Conservation (phyloP, 179 eudicot species). For the Monotropa hypopitys region DNA sequence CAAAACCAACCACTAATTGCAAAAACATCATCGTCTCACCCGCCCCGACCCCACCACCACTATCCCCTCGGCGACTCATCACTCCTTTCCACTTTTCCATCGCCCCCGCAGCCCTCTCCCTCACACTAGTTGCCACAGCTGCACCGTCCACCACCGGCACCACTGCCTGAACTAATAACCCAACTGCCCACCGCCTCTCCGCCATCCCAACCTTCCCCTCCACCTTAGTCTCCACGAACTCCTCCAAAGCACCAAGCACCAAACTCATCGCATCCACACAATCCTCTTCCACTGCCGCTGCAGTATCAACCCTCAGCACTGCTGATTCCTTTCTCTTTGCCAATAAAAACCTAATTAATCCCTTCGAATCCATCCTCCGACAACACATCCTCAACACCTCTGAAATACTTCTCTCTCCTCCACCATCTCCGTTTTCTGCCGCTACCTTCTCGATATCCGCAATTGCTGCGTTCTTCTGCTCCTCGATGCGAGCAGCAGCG, state of each 20-base stretch:
- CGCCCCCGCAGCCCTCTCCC: conserved; percentile 26
- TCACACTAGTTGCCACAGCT: conserved; percentile 18
- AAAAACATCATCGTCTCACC: conserved; percentile 43
- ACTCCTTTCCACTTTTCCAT: conserved; percentile 24
- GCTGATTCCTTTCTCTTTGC: conserved; percentile 30
- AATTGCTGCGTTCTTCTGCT: conserved; percentile 18
- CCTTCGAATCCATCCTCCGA: conserved; percentile 29
- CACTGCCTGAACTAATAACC: conserved; percentile 26
- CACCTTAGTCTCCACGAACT: conserved; percentile 29
- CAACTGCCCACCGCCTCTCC: conserved; percentile 48
- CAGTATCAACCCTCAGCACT: conserved; percentile 21
- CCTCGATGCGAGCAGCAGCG: conserved; percentile 17
- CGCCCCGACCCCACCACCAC: conserved; percentile 28
- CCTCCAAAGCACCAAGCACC: conserved; percentile 36
- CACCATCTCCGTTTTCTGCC: not conserved
- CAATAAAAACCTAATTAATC: conserved; percentile 23
- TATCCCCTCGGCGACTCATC: conserved; percentile 13
- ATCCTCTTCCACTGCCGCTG: conserved; percentile 16
- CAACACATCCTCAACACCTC: conserved; percentile 29
- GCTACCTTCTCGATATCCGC: conserved; percentile 17
- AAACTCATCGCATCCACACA: conserved; percentile 31
- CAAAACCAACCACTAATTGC: conserved; percentile 45
- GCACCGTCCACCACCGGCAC: conserved; percentile 17
- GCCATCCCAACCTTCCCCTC: conserved; percentile 24
- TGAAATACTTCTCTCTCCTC: conserved; percentile 2